Conservation (phyloP, 768 basidiomycete genomes). For the Lactarius pseudohatsudake region DNA sequence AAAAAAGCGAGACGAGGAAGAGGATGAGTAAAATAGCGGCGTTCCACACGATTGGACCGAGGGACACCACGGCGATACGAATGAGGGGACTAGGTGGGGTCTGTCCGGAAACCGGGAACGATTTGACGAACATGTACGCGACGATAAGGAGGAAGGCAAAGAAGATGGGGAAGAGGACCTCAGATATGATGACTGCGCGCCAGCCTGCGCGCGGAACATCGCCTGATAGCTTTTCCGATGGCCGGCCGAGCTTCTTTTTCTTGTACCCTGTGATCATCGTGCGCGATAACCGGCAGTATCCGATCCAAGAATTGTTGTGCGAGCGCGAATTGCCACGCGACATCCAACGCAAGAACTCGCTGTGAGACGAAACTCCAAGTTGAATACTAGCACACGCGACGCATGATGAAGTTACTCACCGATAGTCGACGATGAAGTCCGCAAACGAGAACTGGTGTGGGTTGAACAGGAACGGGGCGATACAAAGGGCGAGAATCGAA, state of each 20-base stretch:
- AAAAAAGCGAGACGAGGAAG: conserved; percentile 88
- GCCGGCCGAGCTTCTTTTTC: conserved; percentile 94
- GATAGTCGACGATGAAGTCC: conserved; percentile 95
- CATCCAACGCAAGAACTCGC: conserved; percentile 99
- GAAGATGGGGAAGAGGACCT: conserved; percentile 81
- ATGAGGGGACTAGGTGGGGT: conserved; percentile 81
- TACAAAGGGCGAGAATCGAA: conserved; percentile 85
- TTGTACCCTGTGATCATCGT: conserved; percentile 99
- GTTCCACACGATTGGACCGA: conserved; percentile 96
- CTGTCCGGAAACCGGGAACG: conserved; percentile 69
- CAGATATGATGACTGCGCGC: conserved; percentile 86
- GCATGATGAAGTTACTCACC: conserved; percentile 45
- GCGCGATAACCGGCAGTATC: conserved; percentile 95
- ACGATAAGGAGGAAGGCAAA: conserved; percentile 86
- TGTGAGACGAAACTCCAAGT: conserved; percentile 34
- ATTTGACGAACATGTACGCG: conserved; percentile 91
- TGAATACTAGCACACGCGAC: background rate
- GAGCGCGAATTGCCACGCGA: conserved; percentile 96
- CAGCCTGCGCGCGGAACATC: conserved; percentile 93
- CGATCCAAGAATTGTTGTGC: conserved; percentile 98
- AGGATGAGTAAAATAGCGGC: conserved; percentile 79
- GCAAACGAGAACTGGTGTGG: conserved; percentile 98
- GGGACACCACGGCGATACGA: conserved; percentile 87
- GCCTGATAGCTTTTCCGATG: conserved; percentile 94
- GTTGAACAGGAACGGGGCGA: conserved; percentile 97